Evolutionary conservation across 2,329 filamentous ascomycete species (phyloP).

Genomic region (Ophiognomonia clavigignenti-juglandacearum): DNA sequence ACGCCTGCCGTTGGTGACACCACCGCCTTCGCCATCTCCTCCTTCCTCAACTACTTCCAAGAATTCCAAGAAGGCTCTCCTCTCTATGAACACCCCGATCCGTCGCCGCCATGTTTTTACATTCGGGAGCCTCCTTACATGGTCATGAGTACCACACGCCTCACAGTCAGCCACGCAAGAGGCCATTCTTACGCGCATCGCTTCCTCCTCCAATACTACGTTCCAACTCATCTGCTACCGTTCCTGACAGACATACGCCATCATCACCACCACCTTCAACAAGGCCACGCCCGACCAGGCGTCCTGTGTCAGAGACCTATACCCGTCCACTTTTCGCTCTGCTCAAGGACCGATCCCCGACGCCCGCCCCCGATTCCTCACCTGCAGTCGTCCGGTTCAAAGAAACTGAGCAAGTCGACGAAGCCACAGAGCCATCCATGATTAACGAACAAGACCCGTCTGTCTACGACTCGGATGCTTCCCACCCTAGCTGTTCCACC

Average conservation of each 20-base stretch:
- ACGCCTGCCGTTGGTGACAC: no score
- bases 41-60: no score
- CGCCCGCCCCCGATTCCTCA: background rate
- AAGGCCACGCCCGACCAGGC: slow-evolving; percentile 1
- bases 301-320: slow-evolving; percentile 13
- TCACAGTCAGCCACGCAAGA: slow-evolving; percentile 29
- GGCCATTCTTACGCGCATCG: slow-evolving; percentile 38
- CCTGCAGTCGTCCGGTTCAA: slow-evolving; percentile 42
- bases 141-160: slow-evolving; percentile 52
- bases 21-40: no score
- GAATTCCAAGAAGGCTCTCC: no score
- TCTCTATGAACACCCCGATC: background rate
- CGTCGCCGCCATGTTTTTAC: slow-evolving; percentile 49
- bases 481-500: slow-evolving; percentile 8
- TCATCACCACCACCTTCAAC: slow-evolving; percentile 6
- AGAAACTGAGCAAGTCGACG: slow-evolving; percentile 27
- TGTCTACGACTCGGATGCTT: slow-evolving; percentile 37
- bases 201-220: slow-evolving; percentile 30
- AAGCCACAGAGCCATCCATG: slow-evolving; percentile 22
- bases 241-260: slow-evolving; percentile 1
- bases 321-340: slow-evolving; percentile 33
- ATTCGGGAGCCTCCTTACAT: slow-evolving; percentile 54
- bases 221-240: slow-evolving; percentile 18
- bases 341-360: slow-evolving; percentile 22
- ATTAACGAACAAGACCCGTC: slow-evolving; percentile 38